These are phyloP conservation scores for Crepidotus variabilis DNA, from an alignment of 768 basidiomycete species.

Conservation along the genomic window DNA sequence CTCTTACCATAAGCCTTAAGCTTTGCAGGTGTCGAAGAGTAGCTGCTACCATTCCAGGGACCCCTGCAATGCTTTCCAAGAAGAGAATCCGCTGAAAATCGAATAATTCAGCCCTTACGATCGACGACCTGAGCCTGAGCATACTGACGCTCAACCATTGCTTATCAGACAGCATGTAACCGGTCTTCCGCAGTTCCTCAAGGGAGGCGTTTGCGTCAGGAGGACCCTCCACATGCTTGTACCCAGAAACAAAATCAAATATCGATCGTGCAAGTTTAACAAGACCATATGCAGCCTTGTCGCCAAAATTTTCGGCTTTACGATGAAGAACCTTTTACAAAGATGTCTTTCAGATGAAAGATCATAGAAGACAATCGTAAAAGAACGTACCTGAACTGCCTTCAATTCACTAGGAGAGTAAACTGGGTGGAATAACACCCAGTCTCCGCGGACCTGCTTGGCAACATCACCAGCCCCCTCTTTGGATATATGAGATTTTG, in stretches of 20 bases:
- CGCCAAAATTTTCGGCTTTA: conserved; percentile 59
- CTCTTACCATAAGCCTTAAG: conserved; percentile 77
- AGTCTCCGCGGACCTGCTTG: conserved; percentile 63
- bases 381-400: conserved; percentile 57
- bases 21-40: conserved; percentile 85
- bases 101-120: conserved; percentile 2
- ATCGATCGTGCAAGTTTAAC: conserved; percentile 57
- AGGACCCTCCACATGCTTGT: conserved; percentile 71
- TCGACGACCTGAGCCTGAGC: neutral
- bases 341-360: conserved; percentile 1
- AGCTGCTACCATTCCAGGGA: conserved; percentile 95
- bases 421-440: conserved; percentile 93
- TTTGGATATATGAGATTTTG: conserved; percentile 13
- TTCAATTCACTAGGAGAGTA: conserved; percentile 73
- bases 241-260: conserved; percentile 85
- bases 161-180: conserved; percentile 68
- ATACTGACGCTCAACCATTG: conserved; percentile 70
- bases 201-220: conserved; percentile 61
- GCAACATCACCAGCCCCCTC: conserved; percentile 40
- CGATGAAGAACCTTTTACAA: conserved; percentile 62
- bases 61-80: conserved; percentile 90
- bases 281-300: conserved; percentile 67
- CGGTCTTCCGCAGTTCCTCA: conserved; percentile 68
- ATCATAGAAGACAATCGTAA: neutral
- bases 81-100: conserved; percentile 43